Base-by-base conservation (phyloP, 768 basidiomycete species). In the Mycena crocata region DNA sequence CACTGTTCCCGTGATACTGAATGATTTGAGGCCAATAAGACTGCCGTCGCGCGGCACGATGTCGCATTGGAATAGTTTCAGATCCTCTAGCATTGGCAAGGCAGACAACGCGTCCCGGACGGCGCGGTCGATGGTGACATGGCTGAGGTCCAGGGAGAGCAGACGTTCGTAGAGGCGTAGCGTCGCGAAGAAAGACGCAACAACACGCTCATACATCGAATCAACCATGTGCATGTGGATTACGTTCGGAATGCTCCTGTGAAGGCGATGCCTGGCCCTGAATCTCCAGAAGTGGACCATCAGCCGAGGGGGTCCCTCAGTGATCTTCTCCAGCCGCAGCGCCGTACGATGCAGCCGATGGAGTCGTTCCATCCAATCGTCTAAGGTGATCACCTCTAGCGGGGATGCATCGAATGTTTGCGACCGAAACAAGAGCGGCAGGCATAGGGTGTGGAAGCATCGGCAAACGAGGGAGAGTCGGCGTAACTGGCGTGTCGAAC, bases 331-430 rank as follows among this genome's bases (percentile, higher is more conserved):
- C 50, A 62, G 19, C 32, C 60, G 50, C 17, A 62, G 42, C 5
- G 60, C 60, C 15, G 51, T 62, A 0, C 60, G 49, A 54, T 62
- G 60, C 7, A 62, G 60, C 21, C 31, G 51, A 6, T 19, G 60
- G 21, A 54, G 15, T 26, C 51, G 51, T n/a, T 62, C 51, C 31
- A 62, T 54, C 60, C 60, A 62, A 44, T 54, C 54, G 5, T 31
- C 49, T 26, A 9, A 3, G 1, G 3, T 13, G n/a, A n/a, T n/a
- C n/a, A n/a, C n/a, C n/a, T n/a, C n/a, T 42, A 54, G n/a, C 21
- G 51, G 24, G 21, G 40, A n/a, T 19, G 54, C 60, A 31, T 40
- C 42, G 21, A 62, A 34, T 5, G 31, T 34, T 19, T 62, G 60
- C 17, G 52, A 7, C 24, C 40, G 21, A 21, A 62, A 46, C 42